These are phyloP conservation scores for Lactarius trivialis DNA, from an alignment of 768 basidiomycete genomes.

Conservation along the genomic window DNA sequence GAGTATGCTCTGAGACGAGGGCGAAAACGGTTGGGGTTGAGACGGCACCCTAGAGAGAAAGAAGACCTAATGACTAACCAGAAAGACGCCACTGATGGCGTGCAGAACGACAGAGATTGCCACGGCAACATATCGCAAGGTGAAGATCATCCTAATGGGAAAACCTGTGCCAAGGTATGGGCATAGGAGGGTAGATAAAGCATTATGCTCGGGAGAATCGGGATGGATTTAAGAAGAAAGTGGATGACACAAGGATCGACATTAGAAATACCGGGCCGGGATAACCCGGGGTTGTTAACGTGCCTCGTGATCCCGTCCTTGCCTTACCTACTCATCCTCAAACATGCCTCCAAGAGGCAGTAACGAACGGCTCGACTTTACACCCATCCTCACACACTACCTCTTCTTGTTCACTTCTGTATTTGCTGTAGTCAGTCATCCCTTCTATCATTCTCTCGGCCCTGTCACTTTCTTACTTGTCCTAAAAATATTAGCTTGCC, in stretches of 20 bases:
- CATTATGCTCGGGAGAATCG: not conserved
- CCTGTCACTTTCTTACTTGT: conserved; percentile 1
- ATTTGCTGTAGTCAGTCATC: conserved; percentile 59
- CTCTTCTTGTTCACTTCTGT: conserved; percentile 85
- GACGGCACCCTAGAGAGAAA: not conserved
- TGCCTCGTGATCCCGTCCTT: not conserved
- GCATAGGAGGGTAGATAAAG: not conserved
- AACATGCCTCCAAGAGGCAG: conserved; percentile 46
- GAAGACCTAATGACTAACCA: conserved; percentile 2
- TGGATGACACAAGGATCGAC: not conserved
- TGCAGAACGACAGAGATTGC: not conserved
- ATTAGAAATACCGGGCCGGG: not conserved
- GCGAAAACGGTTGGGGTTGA: conserved; percentile 1
- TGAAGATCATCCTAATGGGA: not conserved
- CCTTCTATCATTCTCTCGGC: not conserved
- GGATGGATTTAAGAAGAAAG: not conserved
- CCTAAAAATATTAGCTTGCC: conserved; percentile 27
- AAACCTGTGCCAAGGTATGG: not conserved
- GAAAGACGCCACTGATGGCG: conserved; percentile 3
- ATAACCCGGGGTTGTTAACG: not conserved
- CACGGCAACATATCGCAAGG: conserved; percentile 4
- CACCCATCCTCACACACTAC: conserved; percentile 85
- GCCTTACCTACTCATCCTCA: conserved; percentile 1
- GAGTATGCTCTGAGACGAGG: conserved; percentile 12
- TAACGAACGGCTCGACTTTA: conserved; percentile 70